These are phyloP conservation scores for Penicillium sp. DNA, from an alignment of 2,329 filamentous ascomycete species.

Conservation along the genomic window DNA sequence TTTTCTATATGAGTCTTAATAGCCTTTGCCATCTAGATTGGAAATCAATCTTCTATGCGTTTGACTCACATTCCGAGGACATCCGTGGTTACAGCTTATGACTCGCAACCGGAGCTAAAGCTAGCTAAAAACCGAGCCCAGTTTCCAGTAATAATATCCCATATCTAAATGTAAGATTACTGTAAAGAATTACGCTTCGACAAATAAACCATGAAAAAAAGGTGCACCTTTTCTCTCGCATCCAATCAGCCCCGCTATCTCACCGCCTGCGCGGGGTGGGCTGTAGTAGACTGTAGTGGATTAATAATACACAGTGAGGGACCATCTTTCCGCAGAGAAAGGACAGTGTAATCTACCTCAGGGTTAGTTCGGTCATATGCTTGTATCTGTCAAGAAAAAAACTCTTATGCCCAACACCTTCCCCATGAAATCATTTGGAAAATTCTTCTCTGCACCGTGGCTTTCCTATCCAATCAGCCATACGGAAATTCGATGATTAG, in stretches of 20 bases:
- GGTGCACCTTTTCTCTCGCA: not conserved
- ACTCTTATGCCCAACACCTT: not conserved
- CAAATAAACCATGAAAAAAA: not conserved
- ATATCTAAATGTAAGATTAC: not conserved
- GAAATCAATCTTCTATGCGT: not conserved
- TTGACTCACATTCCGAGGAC: not conserved
- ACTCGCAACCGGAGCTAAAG: not conserved
- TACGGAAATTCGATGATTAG: not conserved
- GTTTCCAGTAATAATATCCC: not conserved
- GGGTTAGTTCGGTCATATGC: not conserved
- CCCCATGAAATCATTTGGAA: not conserved
- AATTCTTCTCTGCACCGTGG: not conserved
- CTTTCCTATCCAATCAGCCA: not conserved
- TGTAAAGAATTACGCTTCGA: not conserved
- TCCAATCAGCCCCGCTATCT: constrained; percentile 12
- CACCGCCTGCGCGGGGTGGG: constrained; percentile 16
- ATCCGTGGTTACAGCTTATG: constrained; percentile 13
- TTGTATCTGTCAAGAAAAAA: not conserved
- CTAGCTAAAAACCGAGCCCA: not conserved
- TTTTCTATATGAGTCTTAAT: not conserved
- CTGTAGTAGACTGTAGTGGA: constrained; percentile 1
- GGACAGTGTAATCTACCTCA: not conserved
- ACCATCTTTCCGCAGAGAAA: not conserved
- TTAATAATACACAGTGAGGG: constrained; percentile 15
- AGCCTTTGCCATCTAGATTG: not conserved